These are phyloP conservation scores for Trypanosoma melophagium DNA, from an alignment of 208 protist species.

Conservation along the genomic window DNA sequence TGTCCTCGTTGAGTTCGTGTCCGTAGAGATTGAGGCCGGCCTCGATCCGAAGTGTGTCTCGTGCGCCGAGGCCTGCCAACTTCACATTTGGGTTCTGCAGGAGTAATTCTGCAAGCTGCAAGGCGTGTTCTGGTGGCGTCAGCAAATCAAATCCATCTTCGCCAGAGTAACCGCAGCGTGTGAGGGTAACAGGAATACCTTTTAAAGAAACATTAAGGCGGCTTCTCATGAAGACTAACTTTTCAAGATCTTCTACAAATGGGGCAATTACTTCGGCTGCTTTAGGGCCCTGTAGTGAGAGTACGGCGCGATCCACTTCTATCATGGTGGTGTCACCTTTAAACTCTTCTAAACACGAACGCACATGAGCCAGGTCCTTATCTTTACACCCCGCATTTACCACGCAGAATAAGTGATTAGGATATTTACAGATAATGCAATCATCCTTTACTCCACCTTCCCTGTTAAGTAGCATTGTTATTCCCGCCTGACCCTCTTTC, in stretches of 20 bases:
- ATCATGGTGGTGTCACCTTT: slow-evolving; percentile 84
- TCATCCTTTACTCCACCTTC: slow-evolving; percentile 95
- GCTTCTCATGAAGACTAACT: slow-evolving; percentile 88
- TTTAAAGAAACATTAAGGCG: slow-evolving; percentile 43
- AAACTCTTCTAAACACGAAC: slow-evolving; percentile 40
- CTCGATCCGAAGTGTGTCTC: slow-evolving; percentile 96
- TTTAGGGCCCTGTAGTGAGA: slow-evolving; percentile 94
- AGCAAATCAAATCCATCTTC: slow-evolving; percentile 99
- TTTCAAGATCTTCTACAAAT: slow-evolving; percentile 37
- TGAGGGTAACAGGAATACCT: slow-evolving; percentile 56
- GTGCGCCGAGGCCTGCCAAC: slow-evolving; percentile 91
- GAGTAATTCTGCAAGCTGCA: slow-evolving; percentile 58
- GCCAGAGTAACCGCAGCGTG: slow-evolving; percentile 97
- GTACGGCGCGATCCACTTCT: slow-evolving; percentile 69
- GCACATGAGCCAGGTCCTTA: slow-evolving; percentile 92
- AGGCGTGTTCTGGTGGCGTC: slow-evolving; percentile 41
- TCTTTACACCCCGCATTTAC: slow-evolving; percentile 96
- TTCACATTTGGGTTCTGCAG: slow-evolving; percentile 41
- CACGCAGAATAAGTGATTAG: slow-evolving; percentile 93
- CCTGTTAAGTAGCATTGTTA: slow-evolving; percentile 94
- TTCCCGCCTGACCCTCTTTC: slow-evolving; percentile 34
- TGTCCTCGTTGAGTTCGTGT: slow-evolving; percentile 95
- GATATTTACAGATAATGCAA: slow-evolving; percentile 91
- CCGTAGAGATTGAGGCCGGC: slow-evolving; percentile 98
- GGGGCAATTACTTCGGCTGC: slow-evolving; percentile 55